Percentiles rank a stretch among this genome's conserved stretches.
Evolutionary conservation across 1,284 basidiomycete genomes (phyloP).

Genomic region (Puccinia sorghi): DNA sequence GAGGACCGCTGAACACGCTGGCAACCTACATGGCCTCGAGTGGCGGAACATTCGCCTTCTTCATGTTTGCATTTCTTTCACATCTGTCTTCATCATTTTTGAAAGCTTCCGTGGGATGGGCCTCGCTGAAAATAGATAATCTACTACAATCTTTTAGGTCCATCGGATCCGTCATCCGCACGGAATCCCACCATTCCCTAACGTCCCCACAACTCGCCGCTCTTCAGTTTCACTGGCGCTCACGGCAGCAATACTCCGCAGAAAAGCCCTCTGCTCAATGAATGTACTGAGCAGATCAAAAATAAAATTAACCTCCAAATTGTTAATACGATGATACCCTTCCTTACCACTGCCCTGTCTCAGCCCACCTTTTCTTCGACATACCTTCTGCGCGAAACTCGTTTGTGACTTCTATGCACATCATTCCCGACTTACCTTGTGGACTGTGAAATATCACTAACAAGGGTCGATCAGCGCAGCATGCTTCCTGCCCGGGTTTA

Average conservation of each 20-base stretch:
- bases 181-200: constrained; percentile 5
- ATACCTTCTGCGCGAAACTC: neutral
- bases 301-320: neutral
- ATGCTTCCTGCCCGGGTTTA: neutral
- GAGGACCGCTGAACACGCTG: constrained; percentile 39
- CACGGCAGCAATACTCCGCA: neutral
- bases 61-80: constrained; percentile 30
- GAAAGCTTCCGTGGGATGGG: neutral
- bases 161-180: constrained; percentile 46
- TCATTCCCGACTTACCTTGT: neutral
- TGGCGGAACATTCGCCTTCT: constrained; percentile 50
- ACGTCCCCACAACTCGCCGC: constrained; percentile 6
- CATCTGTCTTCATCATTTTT: neutral
- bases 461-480: neutral
- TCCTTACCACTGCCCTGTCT: neutral
- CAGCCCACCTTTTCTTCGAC: neutral
- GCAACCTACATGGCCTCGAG: constrained; percentile 49
- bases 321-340: neutral
- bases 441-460: neutral
- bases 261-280: neutral
- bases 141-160: constrained; percentile 23
- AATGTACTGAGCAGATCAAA: neutral
- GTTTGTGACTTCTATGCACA: neutral
- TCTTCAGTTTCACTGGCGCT: constrained; percentile 18
- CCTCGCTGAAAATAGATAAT: neutral